These are phyloP conservation scores for Hansenula lynferdii DNA, from an alignment of 1,139 yeast genomes.

Conservation along the genomic window DNA sequence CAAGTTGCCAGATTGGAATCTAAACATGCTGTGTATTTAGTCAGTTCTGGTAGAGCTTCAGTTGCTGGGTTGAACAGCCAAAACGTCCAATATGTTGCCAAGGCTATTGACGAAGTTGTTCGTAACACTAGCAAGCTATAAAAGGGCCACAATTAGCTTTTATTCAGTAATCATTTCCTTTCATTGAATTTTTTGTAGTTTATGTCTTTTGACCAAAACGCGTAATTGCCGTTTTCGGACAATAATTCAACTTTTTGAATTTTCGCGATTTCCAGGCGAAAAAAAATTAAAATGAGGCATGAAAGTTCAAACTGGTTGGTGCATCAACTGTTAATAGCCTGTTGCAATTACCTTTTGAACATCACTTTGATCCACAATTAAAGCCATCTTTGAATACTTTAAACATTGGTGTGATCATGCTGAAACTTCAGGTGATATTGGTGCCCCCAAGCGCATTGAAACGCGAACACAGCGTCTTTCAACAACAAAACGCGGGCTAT, in stretches of 20 bases:
- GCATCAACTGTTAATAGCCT: no score
- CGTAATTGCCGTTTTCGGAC: no score
- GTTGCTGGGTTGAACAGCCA: conserved; percentile 87
- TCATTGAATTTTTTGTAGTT: neutral
- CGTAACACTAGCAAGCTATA: conserved; percentile 29
- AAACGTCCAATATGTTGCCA: conserved; percentile 77
- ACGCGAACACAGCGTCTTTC: conserved; percentile 5
- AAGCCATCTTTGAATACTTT: no score
- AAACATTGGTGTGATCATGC: conserved; percentile 26
- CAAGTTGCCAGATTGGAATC: conserved; percentile 78
- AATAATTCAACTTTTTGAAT: no score
- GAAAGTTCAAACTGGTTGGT: no score
- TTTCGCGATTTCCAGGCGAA: no score
- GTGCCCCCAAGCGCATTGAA: conserved; percentile 31
- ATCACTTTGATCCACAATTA: no score
- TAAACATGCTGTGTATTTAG: conserved; percentile 75
- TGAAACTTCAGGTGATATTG: conserved; percentile 35
- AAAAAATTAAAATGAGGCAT: no score
- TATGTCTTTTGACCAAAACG: no score
- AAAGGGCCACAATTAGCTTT: no score
- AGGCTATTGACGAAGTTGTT: conserved; percentile 78
- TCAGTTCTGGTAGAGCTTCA: conserved; percentile 85
- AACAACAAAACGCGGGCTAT: neutral
- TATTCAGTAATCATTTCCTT: neutral
- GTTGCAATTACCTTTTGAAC: no score